These are phyloP conservation scores for Boletus tylopilopsis DNA, from an alignment of 768 basidiomycete species.

Conservation along the genomic window DNA sequence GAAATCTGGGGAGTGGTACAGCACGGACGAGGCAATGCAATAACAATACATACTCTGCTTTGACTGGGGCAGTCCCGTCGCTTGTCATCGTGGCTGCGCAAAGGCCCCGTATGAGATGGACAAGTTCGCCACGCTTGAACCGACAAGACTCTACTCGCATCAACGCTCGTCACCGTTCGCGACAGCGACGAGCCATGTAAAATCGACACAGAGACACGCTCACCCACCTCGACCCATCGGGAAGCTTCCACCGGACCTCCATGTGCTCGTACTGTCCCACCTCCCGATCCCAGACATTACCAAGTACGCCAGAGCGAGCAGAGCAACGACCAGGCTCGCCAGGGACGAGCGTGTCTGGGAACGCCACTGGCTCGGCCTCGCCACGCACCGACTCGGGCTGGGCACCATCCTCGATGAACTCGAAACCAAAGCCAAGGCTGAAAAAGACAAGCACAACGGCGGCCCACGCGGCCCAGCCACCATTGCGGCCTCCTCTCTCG, in stretches of 20 bases:
- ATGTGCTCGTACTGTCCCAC: conserved; percentile 67
- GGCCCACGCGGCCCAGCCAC: conserved; percentile 53
- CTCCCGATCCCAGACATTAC: conserved; percentile 81
- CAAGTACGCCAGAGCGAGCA: conserved; percentile 63
- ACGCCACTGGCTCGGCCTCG: conserved; percentile 61
- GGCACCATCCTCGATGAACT: conserved; percentile 53
- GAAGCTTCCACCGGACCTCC: conserved; percentile 72
- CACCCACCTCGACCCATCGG: too few species aligned
- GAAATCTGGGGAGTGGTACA: conserved; percentile 33
- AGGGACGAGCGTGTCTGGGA: conserved; percentile 79
- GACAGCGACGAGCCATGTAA: conserved; percentile 15
- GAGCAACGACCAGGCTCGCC: conserved; percentile 58
- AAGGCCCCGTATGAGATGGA: conserved; percentile 59
- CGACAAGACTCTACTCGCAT: conserved; percentile 52
- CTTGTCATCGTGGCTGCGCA: conserved; percentile 14
- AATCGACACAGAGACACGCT: conserved; percentile 7
- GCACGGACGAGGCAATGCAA: background rate
- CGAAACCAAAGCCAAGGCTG: conserved; percentile 41
- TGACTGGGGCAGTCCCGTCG: conserved; percentile 50
- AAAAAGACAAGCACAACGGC: conserved; percentile 28
- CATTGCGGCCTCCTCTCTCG: conserved; percentile 42
- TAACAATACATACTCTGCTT: conserved; percentile 40
- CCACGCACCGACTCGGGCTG: conserved; percentile 43
- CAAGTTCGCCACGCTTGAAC: conserved; percentile 84
- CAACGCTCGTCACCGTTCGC: conserved; percentile 12